Percentiles rank a stretch among this genome's conserved stretches.
phyloP scores from a whole-genome alignment of 495 filamentous ascomycete species.

The Antarctomyces pellizariae region DNA sequence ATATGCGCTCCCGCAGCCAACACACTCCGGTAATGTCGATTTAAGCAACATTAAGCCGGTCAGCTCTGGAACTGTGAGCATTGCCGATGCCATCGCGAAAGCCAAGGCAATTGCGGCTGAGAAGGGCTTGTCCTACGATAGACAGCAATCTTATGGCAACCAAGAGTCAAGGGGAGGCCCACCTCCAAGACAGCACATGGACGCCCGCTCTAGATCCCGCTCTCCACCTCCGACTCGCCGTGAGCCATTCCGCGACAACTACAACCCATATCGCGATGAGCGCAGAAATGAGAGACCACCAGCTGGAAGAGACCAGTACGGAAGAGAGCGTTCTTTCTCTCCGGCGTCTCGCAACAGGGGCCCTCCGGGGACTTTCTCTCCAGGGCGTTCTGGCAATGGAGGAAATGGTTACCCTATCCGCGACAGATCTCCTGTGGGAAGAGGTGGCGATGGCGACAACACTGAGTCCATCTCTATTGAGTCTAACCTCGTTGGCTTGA shows the following conservation, averaged over 20 bases:
- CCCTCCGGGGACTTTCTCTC: slow-evolving; percentile 22
- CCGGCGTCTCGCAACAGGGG: slow-evolving; percentile 26
- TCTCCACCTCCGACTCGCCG: slow-evolving; percentile 32
- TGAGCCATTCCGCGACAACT: slow-evolving; percentile 42
- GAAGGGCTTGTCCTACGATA: slow-evolving; percentile 34
- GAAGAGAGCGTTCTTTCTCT: slow-evolving; percentile 41
- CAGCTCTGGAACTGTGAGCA: slow-evolving; percentile 46
- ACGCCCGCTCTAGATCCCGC: slow-evolving; percentile 44
- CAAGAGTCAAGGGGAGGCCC: slow-evolving; percentile 17
- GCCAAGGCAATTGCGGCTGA: slow-evolving; percentile 49
- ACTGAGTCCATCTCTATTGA: slow-evolving; percentile 55
- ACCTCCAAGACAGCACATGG: slow-evolving; percentile 29
- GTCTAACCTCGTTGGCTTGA: slow-evolving; percentile 52
- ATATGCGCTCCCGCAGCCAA: slow-evolving; percentile 40
- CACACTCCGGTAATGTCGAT: slow-evolving; percentile 44
- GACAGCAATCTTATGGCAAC: slow-evolving; percentile 17
- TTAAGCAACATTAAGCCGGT: slow-evolving; percentile 50
- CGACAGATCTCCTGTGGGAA: slow-evolving; percentile 27
- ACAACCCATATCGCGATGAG: slow-evolving; percentile 57
- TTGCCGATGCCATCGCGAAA: slow-evolving; percentile 50
- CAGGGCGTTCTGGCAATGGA: slow-evolving; percentile 12
- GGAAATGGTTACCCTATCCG: slow-evolving; percentile 12
- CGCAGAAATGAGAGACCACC: slow-evolving; percentile 34
- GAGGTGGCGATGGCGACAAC: slow-evolving; percentile 31
- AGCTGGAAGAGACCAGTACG: slow-evolving; percentile 25